phyloP scores from a whole-genome alignment of 345 rosid genomes.

The Toxicodendron radicans region DNA sequence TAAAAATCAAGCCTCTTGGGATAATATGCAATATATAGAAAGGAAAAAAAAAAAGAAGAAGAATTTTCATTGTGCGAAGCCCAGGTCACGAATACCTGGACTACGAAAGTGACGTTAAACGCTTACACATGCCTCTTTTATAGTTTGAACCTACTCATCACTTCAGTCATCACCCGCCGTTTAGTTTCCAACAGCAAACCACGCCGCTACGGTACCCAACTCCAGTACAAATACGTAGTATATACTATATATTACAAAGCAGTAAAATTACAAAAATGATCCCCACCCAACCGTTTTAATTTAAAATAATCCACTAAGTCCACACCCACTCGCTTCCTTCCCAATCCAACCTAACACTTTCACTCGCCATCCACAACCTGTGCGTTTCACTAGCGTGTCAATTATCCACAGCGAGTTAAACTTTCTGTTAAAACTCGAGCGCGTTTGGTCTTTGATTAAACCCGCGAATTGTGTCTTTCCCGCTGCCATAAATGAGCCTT shows the following conservation, averaged over 20 bases:
- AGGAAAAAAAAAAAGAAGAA: no score
- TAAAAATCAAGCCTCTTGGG: no score
- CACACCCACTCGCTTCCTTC: conserved; percentile 13
- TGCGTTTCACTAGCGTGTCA: background rate
- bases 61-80: no score
- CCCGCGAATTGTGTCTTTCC: conserved; percentile 36
- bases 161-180: background rate
- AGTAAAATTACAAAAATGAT: no score
- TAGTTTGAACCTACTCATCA: no score
- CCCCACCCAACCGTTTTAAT: conserved; percentile 25
- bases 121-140: no score
- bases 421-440: background rate
- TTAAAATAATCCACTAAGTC: background rate
- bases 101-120: background rate
- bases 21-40: no score
- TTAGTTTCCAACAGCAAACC: background rate
- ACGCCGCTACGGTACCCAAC: no score
- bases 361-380: background rate
- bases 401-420: background rate
- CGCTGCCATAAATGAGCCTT: conserved; percentile 54
- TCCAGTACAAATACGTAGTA: no score
- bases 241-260: no score
- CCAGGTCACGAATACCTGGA: background rate
- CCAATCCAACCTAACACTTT: no score
- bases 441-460: background rate